A percentile compares a stretch with the other conserved stretches of the same genome.
Evolutionary conservation across 208 protist genomes (phyloP).

Genomic region (Wallacemonas sp.): DNA sequence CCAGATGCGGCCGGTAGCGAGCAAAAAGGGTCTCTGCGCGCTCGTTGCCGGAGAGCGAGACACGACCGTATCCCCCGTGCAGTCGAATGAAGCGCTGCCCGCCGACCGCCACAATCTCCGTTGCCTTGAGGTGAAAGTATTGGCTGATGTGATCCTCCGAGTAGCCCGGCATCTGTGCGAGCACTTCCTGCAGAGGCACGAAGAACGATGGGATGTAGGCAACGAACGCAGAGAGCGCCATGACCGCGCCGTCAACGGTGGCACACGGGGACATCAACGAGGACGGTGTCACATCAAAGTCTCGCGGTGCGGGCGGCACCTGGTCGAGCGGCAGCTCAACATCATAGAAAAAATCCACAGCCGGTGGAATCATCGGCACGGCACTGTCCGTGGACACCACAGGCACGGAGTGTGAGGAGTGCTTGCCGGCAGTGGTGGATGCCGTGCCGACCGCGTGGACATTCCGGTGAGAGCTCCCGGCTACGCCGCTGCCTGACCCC

Average conservation of each 20-base stretch:
- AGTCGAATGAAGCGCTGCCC: conserved; percentile 68
- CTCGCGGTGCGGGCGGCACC: conserved; percentile 62
- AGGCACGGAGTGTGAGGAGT: background rate
- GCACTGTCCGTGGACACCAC: too few relatives aligned
- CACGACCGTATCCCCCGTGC: conserved; percentile 66
- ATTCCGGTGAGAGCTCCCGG: background rate
- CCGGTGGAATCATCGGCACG: conserved; percentile 6
- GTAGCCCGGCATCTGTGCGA: conserved; percentile 84
- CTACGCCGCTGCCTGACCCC: too few relatives aligned
- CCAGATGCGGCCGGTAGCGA: conserved; percentile 44
- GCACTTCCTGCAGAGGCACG: conserved; percentile 60
- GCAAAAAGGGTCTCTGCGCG: conserved; percentile 51
- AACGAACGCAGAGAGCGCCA: conserved; percentile 74
- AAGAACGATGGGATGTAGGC: conserved; percentile 87
- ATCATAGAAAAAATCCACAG: conserved; percentile 85
- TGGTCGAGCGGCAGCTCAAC: conserved; percentile 43
- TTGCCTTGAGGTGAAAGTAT: conserved; percentile 59
- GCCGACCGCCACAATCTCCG: conserved; percentile 68
- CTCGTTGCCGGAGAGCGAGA: conserved; percentile 59
- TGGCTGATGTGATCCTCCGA: conserved; percentile 75
- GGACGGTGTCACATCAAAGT: conserved; percentile 68
- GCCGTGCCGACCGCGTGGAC: background rate
- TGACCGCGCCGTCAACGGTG: conserved; percentile 56
- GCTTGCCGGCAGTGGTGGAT: background rate
- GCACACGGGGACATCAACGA: conserved; percentile 30